Evolutionary conservation across 1,284 basidiomycete genomes (phyloP), one percentile per base, ranked within the genome.

Genomic region (Ceratobasidium sp.): DNA sequence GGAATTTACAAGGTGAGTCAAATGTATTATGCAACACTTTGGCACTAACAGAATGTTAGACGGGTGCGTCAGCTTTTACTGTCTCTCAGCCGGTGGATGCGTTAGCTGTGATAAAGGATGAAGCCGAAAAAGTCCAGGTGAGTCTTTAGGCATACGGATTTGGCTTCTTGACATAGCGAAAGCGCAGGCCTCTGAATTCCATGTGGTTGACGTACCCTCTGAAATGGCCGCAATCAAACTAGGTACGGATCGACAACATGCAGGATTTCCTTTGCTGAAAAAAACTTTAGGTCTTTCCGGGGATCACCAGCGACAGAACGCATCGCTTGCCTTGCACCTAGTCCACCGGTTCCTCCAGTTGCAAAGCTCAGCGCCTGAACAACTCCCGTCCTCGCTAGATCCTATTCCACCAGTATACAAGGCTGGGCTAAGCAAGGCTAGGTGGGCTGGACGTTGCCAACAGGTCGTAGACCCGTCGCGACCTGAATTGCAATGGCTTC

Each of bases 391-490:
- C 81, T 83, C 81, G 32, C 79, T 19, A 61, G 79, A 80, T 15
- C 40, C 79, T 4, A 77, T 78, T 15, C 76, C 92, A 0, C 80
- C 84, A 8, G 80, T 86, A 5, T 92, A 95, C 79, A 81, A 89
- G 37, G 81, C 85, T 34, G 96, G 92, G 1, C 85, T 99, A 22
- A 84, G 89, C 78, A 85, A 88, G 17, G 89, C 96, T 0, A 89
- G 87, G 77, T 99, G 97, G 97, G 97, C 98, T 1, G 98, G 98
- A n/a, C 90, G 98, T 56, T 99, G 98, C 83, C 98, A 99, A 84
- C 89, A 88, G 0, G 90, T 98, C 7, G 77, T 80, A 2, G 92
- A 95, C 79, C 90, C 90, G 0, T 82, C 79, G 40, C 65, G 22
- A 81, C 86, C 69, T 1, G 81, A 82, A 4, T 86, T 89, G 11